Evolutionary conservation across 2,329 filamentous ascomycete genomes (phyloP).

Genomic region (Juglanconis oblonga): DNA sequence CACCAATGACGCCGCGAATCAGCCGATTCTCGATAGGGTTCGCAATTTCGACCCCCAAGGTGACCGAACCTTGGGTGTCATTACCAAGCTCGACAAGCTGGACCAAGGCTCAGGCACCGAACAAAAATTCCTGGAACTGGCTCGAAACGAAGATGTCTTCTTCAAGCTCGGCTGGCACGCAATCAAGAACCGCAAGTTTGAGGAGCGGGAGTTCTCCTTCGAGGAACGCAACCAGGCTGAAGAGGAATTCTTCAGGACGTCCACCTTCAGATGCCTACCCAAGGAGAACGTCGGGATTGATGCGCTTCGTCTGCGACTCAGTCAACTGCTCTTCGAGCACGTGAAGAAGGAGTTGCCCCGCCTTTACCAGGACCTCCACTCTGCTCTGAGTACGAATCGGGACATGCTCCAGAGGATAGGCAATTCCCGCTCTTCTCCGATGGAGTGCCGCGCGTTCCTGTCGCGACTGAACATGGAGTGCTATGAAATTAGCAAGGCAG

Average conservation of each 20-base stretch:
- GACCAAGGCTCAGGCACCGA: background rate
- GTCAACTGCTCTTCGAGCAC: slow-evolving; percentile 6
- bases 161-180: slow-evolving; percentile 35
- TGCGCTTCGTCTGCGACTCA: background rate
- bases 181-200: slow-evolving; percentile 61
- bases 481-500: background rate
- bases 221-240: background rate
- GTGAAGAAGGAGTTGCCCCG: background rate
- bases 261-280: background rate
- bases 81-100: slow-evolving; percentile 1
- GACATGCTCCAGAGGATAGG: background rate
- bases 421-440: background rate
- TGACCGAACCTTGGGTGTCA: background rate
- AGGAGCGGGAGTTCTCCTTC: slow-evolving; percentile 26
- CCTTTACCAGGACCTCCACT: background rate
- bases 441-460: background rate
- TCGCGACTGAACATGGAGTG: background rate
- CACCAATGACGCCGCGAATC: slow-evolving; percentile 7
- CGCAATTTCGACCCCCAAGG: slow-evolving; percentile 5
- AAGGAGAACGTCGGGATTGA: slow-evolving; percentile 2
- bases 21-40: background rate
- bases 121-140: background rate
- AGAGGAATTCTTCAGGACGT: background rate
- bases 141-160: slow-evolving; percentile 4
- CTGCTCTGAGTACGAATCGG: background rate